Conservation (phyloP, 2,329 filamentous ascomycete species). For the Apiospora sp. region DNA sequence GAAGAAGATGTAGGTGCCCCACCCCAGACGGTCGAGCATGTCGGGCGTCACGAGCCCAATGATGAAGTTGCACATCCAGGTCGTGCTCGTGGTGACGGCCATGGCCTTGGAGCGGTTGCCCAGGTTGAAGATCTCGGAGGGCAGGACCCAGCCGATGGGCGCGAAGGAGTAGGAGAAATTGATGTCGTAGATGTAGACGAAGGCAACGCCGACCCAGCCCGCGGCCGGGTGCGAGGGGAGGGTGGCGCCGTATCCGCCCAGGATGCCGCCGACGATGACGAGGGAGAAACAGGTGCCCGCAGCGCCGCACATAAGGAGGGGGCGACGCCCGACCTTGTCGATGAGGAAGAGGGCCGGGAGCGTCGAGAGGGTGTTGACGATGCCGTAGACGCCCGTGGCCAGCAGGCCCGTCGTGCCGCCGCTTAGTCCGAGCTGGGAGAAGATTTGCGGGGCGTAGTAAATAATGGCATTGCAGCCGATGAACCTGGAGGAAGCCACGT, state of each 20-base stretch:
- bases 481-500: conserved; percentile 35
- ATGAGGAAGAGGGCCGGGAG: conserved; percentile 49
- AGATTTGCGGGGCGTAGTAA: conserved; percentile 57
- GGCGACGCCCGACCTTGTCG: conserved; percentile 55
- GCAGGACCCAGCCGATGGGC: conserved; percentile 63
- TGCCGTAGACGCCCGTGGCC: conserved; percentile 65
- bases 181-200: conserved; percentile 63
- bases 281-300: conserved; percentile 48
- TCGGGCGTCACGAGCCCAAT: conserved; percentile 51
- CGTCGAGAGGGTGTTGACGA: conserved; percentile 59
- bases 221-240: conserved; percentile 56
- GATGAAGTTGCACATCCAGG: conserved; percentile 61
- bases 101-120: conserved; percentile 67
- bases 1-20: conserved; percentile 68
- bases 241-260: conserved; percentile 55
- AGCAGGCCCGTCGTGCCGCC: conserved; percentile 55
- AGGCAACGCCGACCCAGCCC: conserved; percentile 66
- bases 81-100: conserved; percentile 63
- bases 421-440: conserved; percentile 50
- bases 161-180: conserved; percentile 47
- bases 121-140: conserved; percentile 66
- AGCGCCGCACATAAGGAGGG: conserved; percentile 51
- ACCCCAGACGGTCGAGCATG: conserved; percentile 60
- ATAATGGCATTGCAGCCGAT: conserved; percentile 57
- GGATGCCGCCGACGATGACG: conserved; percentile 62